Base-by-base conservation (phyloP, 2,329 filamentous ascomycete genomes). In the Neonectria coccinea region DNA sequence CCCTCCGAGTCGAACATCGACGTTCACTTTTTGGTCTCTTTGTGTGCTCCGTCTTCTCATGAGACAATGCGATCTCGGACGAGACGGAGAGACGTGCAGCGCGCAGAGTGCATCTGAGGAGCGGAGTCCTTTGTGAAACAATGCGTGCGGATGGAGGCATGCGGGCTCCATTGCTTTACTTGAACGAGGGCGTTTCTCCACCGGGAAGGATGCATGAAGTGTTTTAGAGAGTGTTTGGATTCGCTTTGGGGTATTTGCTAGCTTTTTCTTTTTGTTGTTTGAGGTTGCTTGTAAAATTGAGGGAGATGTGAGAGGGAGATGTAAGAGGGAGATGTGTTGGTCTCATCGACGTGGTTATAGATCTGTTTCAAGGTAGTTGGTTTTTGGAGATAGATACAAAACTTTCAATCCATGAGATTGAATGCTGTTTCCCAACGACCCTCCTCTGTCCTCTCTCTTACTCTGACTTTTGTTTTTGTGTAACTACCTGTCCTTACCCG, bases 41-140 rank as follows among this genome's bases (percentile, higher is more conserved):
- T 16, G 20, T 22, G 41, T 58, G 45, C 41, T 25, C 27, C 5
- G 27, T 33, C 16, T 47, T 54, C 18, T 59, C 50, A 47, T 39
- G 39, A 48, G 50, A 47, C 20, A 54, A 29, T 20, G 42, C 42
- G 12, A 18, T 39, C 50, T 44, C 33, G 57, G 27, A 27, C 36
- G 18, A 45, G 27, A 18, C 25, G 47, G 48, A 45, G 57, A 36
- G 57, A 39, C 42, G 48, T 53, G 41, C 25, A 50, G 25, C 12
- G n/a, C 9, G 45, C 7, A 14, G 22, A 12, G 14, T 29, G 45
- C 48, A 54, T 50, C 12, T 44, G 41, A 27, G 41, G 41, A 53
- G 50, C 41, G 50, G 48, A 59, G 48, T 31, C 41, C 7, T 36
- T 18, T 45, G 57, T 54, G 57, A 59, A 59, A 59, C 57, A 53